Evolutionary conservation across 345 rosid genomes (phyloP), one percentile per base, ranked within the genome.

Genomic region (Arabis hirsuta): DNA sequence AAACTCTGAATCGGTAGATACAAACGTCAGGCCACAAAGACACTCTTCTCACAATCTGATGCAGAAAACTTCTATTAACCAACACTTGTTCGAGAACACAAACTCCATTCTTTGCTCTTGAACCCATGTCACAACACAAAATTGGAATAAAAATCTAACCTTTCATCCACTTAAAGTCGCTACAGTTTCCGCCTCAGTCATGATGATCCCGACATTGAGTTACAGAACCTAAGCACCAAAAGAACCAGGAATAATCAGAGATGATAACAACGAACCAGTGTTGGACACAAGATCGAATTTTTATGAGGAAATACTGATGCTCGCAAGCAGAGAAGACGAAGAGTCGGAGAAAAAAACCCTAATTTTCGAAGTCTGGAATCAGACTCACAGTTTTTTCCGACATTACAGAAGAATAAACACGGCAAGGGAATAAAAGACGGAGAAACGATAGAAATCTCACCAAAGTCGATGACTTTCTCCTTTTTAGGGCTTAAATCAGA

Each of bases 381-480:
- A 22, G 24, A 22, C 24, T 22, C 41, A 36, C 2, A 36, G 2
- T 36, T 36, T 36, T 4, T 16, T 13, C 34, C 32, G 32, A 60
- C 36, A 60, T 10, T 8, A 9, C 10, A 8, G 41, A 36, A 36
- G 41, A 19, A 10, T 8, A 9, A 26, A 43, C 52, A 61, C 44
- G 36, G 34, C 20, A 42, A 42, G 9, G 65, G 27, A 13, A 7
- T 7, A 22, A 20, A 7, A 60, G 22, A 2, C 38, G 27, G 22
- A 60, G 50, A 42, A 31, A 62, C 11, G 27, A 31, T 14, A 32
- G 47, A 3, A 6, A 16, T 9, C 14, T 7, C 69, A 16, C 10
- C 20, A 64, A 47, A 64, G 69, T 34, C 32, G 56, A 47, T 8
- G 10, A n/a, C 52, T 61, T 61, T 61, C n/a, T 19, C 39, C 39